Base-by-base conservation (phyloP, 306 rosid species). In the Hylodesmum podocarpum region DNA sequence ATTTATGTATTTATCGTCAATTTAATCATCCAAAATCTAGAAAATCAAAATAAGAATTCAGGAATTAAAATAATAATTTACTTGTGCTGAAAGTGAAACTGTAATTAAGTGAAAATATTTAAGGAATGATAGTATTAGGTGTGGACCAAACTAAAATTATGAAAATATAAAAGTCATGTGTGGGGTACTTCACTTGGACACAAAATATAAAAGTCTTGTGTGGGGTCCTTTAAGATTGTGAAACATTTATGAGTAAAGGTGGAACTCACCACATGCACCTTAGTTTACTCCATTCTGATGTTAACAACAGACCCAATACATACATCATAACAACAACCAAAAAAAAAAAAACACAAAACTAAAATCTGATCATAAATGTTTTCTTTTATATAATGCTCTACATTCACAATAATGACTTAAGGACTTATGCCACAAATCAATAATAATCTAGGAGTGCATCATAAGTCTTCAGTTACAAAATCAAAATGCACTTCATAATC, bases 151-250 rank as follows among this genome's bases (percentile, higher is more conserved):
- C n/a, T n/a, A n/a, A n/a, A n/a, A n/a, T n/a, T n/a, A n/a, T n/a
- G n/a, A n/a, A n/a, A n/a, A n/a, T n/a, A n/a, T n/a, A n/a, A n/a
- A n/a, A n/a, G n/a, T n/a, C n/a, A n/a, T 33, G 50, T 49, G 7
- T 27, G 46, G 6, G 46, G 2, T 15, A 13, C 3, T 33, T 2
- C 6, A 9, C 1, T 37, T 8, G 25, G 54, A 49, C 44, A 10
- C 40, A 13, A 3, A 28, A 76, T 40, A 29, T 9, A 18, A 24
- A 57, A 65, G 75, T 71, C 78, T 57, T 62, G 15, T 6, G 85
- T 73, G 85, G 81, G 70, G 43, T 44, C 76, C 49, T 62, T 21
- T 41, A 28, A 64, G 36, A 29, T 21, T 36, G 21, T 14, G 34
- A 25, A 0, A 9, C 59, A 57, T 31, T 67, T 61, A 41, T 7